Evolutionary conservation across 1,284 basidiomycete genomes (phyloP), one percentile per base, ranked within the genome.

Genomic region (Clitocybe nebularis): DNA sequence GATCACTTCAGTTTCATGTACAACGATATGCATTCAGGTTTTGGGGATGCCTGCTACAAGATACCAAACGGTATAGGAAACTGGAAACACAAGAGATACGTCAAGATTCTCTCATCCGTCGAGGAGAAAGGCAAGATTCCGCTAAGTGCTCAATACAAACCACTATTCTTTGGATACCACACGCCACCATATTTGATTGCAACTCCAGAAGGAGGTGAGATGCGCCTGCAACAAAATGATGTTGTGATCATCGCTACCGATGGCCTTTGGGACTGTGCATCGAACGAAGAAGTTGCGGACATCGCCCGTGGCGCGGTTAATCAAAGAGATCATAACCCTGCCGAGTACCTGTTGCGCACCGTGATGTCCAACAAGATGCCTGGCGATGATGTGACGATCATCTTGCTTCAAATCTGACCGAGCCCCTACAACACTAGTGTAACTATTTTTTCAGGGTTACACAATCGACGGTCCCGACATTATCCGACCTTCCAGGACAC

Each of bases 1-100:
- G 36, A 17, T 40, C 6, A 0, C 3, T 14, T 41, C 13, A 32
- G 3, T 30, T 29, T 14, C 35, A 24, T 43, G 11, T 14, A 32
- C 23, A 11, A 28, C 38, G 39, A 13, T 13, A 34, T 20, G 8
- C 17, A 17, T 5, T 10, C 36, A 65, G 64, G 63, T 3, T 64
- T 66, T 46, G 62, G 62, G 10, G 62, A 66, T 36, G 63, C 58
- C 16, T 61, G 61, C 46, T 64, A 61, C 49, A 67, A 64, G 43
- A 54, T 66, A 17, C 57, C 62, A 17, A 39, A 45, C 16, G 57
- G 59, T 3, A 48, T 60, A 14, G 57, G 58, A 9, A 52, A 54
- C 37, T 47, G 47, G 46, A 46, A 53, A 41, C 62, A 64, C 49
- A 55, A 52, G 36, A 54, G 52, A 44, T 61, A 63, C 26, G 57